Base-by-base conservation (phyloP, 1,284 basidiomycete species). In the Cryptococcus sp. region DNA sequence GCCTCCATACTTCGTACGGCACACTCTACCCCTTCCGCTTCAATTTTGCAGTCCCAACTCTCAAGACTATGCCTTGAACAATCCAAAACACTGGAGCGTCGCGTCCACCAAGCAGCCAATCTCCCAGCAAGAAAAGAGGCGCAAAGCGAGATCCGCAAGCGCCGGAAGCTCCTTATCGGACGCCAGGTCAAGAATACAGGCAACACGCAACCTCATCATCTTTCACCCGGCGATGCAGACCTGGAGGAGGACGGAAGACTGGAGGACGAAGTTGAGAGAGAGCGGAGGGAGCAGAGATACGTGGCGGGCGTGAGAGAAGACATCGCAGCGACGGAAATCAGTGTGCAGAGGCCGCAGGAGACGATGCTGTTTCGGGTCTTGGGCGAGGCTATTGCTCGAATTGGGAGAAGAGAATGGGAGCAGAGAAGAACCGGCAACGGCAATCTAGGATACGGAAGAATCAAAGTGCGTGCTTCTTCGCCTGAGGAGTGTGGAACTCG, bases 21-120 rank as follows among this genome's bases (percentile, higher is more conserved):
- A 13, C 49, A 56, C 38, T 23, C 39, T 9, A 53, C 54, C 3
- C 24, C 55, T 24, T 42, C 53, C n/a, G n/a, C 33, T 45, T 15
- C 28, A 23, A 46, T 13, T 20, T 4, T 46, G 9, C 9, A 48
- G 36, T 33, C n/a, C 35, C 35, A 42, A 23, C 43, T 60, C 24
- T 40, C 37, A 9, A 43, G 39, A n/a, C 18, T 60, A 11, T 28
- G 11, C 11, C 23, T 12, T 4, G 11, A 21, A 43, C 54, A 56
- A 51, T 28, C 8, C 21, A 21, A 24, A n/a, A 18, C n/a, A 9
- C 38, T 52, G 23, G 20, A 18, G 8, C 12, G 23, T 12, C 24
- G 20, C 24, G 39, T 52, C 9, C 16, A 15, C 13, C 50, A 35
- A 28, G 40, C 50, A 11, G 50, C 20, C 11, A 42, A 28, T 43